Evolutionary conservation across 257 asterid genomes (phyloP).

Genomic region (Scutellaria minor): DNA sequence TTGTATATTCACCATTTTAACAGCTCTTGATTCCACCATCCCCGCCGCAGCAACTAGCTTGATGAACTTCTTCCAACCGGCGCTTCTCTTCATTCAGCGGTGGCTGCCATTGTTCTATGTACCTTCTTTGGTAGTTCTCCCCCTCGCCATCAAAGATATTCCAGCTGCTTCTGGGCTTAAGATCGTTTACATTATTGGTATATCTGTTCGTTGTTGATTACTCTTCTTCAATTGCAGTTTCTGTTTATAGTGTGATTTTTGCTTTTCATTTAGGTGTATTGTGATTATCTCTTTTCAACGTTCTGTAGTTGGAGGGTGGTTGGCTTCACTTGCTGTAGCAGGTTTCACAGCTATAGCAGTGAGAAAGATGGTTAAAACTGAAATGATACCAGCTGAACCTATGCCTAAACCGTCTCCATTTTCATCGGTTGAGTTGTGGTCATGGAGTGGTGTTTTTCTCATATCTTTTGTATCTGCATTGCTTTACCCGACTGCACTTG

Average conservation of each 20-base stretch:
- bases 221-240: not conserved
- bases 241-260: not conserved
- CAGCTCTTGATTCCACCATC: slow-evolving; percentile 68
- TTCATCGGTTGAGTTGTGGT: slow-evolving; percentile 73
- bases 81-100: slow-evolving; percentile 86
- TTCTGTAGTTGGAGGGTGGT: slow-evolving; percentile 87
- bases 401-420: slow-evolving; percentile 93
- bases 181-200: slow-evolving; percentile 77
- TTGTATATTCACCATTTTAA: slow-evolving; percentile 77
- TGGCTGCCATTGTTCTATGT: slow-evolving; percentile 99
- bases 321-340: slow-evolving; percentile 88
- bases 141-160: slow-evolving; percentile 84
- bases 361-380: slow-evolving; percentile 85
- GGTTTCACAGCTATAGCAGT: slow-evolving; percentile 90
- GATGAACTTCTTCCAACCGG: slow-evolving; percentile 95
- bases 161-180: slow-evolving; percentile 95
- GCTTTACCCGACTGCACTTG: slow-evolving; percentile 75
- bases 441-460: slow-evolving; percentile 73
- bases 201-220: not conserved
- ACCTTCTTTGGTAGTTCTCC: slow-evolving; percentile 92
- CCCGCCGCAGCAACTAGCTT: slow-evolving; percentile 77
- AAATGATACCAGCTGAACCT: slow-evolving; percentile 87
- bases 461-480: slow-evolving; percentile 70
- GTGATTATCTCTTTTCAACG: not conserved
- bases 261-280: slow-evolving; percentile 4